Base-by-base conservation (phyloP, 2,329 filamentous ascomycete species). In the Aspergillus alliaceus region DNA sequence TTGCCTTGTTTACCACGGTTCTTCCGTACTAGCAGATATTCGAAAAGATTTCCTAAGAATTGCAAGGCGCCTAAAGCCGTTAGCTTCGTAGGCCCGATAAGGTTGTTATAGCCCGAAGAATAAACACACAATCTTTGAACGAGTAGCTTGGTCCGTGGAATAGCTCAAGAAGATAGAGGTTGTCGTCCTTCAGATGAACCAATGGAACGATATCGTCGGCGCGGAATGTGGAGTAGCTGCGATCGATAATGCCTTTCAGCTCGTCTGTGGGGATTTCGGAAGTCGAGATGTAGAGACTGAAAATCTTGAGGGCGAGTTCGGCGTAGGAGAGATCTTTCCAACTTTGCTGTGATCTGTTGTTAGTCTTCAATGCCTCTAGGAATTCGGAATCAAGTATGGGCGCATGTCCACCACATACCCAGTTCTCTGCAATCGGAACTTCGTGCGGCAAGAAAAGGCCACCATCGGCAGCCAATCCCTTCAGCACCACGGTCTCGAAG, bases 121-220 rank as follows among this genome's bases (percentile, higher is more conserved):
- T 11, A 20, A 39, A 27, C 53, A 12, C 20, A 55, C 54, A 56
- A 75, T 98, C 93, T 78, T 98, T 96, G 81, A 98, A 98, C 2
- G 93, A 90, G 72, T 92, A 97, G 0, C 89, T 98, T 5, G 93
- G 95, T 1, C 95, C 95, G 73, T 98, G 93, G 82, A 98, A 99
- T 42, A 99, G 84, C 76, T 99, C 95, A 32, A 99, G 85, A 55
- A 97, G 81, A 72, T 96, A 87, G 40, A 97, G 80, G 72, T 93
- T 89, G 64, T 85, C 80, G 69, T 93, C 84, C 53, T 56, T 39
- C 24, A 97, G 81, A n/a, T 89, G 86, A 42, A 90, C 84, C 25
- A 95, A 77, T 0, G 95, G 95, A 0, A 91, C 92, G 40, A 91
- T 86, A 54, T 96, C 86, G 40, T 86, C 78, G 32, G 86, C 82